Evolutionary conservation across 306 rosid species (phyloP), one percentile per base, ranked within the genome.

Genomic region (Hylodesmum podocarpum): DNA sequence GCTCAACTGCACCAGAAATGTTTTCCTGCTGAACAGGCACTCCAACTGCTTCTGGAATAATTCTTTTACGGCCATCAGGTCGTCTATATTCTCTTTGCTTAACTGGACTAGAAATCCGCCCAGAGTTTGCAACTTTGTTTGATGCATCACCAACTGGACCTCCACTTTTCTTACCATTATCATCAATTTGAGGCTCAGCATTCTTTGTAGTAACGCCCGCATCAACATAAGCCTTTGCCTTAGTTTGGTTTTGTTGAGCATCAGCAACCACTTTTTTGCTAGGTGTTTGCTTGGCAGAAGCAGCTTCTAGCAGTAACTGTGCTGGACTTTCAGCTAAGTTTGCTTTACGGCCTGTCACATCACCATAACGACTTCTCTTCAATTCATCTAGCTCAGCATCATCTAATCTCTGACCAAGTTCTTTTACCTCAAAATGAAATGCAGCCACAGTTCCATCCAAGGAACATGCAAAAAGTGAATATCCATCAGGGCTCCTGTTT

Each of bases 401-500:
- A 70, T 72, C 86, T 71, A 92, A 79, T 74, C 97, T 86, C 84
- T 85, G 86, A 74, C 99, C 99, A 86, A 95, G 91, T 84, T 95
- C 99, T 80, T 86, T 91, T 37, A 75, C 89, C 50, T 95, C 97
- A 84, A 95, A 95, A 90, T 92, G 93, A 80, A 89, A 95, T 57
- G 92, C 87, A 50, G 94, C 96, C 61, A 91, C 92, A 6, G 99
- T 85, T 72, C 99, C 99, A 77, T 95, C 99, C 96, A 95, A 87
- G 71, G 99, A 95, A 79, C 99, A 95, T 5, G 99, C 97, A 80
- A 92, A 91, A 43, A 95, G 97, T 46, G 96, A 85, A 89, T 92
- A 92, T 62, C 99, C 99, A 83, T 95, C 97, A 11, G 97, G 99
- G 80, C 97, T 90, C 99, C 99, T 95, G 89, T 86, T 85, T 80